A percentile compares a stretch with the other conserved stretches of the same genome.
Conservation (phyloP, 1,284 basidiomycete genomes). For the Ceratobasidium sp. region DNA sequence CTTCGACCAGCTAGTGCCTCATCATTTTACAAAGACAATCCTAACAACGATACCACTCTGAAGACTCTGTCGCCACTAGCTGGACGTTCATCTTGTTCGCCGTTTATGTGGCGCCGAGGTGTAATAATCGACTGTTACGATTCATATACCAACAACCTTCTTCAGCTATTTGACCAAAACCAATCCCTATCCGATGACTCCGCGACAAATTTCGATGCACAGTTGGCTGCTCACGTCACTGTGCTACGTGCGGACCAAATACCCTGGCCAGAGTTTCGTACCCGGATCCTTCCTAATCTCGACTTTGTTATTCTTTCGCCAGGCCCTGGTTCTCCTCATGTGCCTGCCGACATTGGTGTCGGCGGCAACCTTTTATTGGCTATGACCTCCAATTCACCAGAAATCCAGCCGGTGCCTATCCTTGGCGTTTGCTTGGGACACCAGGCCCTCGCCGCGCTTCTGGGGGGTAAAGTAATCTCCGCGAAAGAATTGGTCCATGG, state of each 20-base stretch:
- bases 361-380: slow-evolving; percentile 56
- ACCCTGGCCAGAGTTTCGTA: slow-evolving; percentile 14
- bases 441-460: slow-evolving; percentile 84
- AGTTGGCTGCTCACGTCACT: slow-evolving; percentile 9
- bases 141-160: slow-evolving; percentile 76
- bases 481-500: slow-evolving; percentile 78
- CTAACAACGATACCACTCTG: not conserved
- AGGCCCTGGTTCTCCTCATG: slow-evolving; percentile 79
- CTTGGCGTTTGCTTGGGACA: slow-evolving; percentile 93
- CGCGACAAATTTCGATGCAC: not conserved
- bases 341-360: slow-evolving; percentile 70
- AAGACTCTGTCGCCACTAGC: not conserved
- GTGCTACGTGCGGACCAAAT: slow-evolving; percentile 23
- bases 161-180: slow-evolving; percentile 28
- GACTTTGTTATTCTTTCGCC: slow-evolving; percentile 46
- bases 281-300: slow-evolving; percentile 6
- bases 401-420: slow-evolving; percentile 66
- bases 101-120: slow-evolving; percentile 17
- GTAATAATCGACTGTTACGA: slow-evolving; percentile 79
- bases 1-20: not conserved
- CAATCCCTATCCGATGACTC: not conserved
- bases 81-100: not conserved
- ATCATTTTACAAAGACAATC: not conserved
- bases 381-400: slow-evolving; percentile 40
- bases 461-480: slow-evolving; percentile 66